A percentile compares a stretch with the other conserved stretches of the same genome.
phyloP scores from a whole-genome alignment of 2,329 filamentous ascomycete genomes.

The Purpureocillium lavendulum region DNA sequence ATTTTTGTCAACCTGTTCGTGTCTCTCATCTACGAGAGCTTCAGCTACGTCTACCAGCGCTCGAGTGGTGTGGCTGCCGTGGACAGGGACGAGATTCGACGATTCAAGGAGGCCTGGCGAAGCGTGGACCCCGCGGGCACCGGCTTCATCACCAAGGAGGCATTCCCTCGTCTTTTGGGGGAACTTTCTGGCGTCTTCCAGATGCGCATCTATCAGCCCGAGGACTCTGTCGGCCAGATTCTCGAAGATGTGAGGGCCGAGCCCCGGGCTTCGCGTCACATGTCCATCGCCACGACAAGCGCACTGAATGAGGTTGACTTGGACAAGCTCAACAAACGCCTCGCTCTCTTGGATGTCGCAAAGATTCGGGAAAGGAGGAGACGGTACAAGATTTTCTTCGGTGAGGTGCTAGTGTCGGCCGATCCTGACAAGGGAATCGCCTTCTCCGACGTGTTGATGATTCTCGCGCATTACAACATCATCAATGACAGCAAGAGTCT shows the following conservation, averaged over 20 bases:
- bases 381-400: slow-evolving; percentile 90
- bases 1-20: slow-evolving; percentile 98
- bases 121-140: slow-evolving; percentile 87
- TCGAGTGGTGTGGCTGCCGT: slow-evolving; percentile 88
- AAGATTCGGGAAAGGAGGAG: slow-evolving; percentile 68
- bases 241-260: slow-evolving; percentile 72
- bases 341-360: slow-evolving; percentile 64
- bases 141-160: slow-evolving; percentile 83
- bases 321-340: slow-evolving; percentile 61
- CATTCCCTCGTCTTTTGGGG: slow-evolving; percentile 79
- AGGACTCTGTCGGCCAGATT: slow-evolving; percentile 79
- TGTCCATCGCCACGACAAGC: slow-evolving; percentile 43
- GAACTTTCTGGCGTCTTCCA: slow-evolving; percentile 93
- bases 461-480: slow-evolving; percentile 95
- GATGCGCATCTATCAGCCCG: slow-evolving; percentile 91
- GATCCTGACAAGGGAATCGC: slow-evolving; percentile 84
- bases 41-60: slow-evolving; percentile 97
- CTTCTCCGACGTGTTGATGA: slow-evolving; percentile 89
- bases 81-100: slow-evolving; percentile 85
- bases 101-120: slow-evolving; percentile 98
- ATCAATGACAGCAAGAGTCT: slow-evolving; percentile 97
- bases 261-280: slow-evolving; percentile 41
- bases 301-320: slow-evolving; percentile 60
- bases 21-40: slow-evolving; percentile 97
- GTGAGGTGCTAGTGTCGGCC: slow-evolving; percentile 89